Percentiles rank a stretch among this genome's conserved stretches.
Conservation (phyloP, 2,329 filamentous ascomycete species). For the Aspergillus sp. region DNA sequence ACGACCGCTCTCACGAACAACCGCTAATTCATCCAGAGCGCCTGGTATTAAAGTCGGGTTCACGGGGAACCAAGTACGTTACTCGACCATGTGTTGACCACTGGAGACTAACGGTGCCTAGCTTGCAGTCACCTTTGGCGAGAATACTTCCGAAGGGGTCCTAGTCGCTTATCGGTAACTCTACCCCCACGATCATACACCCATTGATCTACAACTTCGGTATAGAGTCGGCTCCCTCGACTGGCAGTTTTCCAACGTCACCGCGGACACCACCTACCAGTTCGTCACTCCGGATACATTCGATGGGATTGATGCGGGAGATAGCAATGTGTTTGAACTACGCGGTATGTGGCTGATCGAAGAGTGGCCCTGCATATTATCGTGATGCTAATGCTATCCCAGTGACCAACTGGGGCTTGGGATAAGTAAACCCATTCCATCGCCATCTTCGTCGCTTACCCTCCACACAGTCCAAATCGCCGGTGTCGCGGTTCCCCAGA, state of each 20-base stretch:
- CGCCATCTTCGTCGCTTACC: slow-evolving; percentile 13
- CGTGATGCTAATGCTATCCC: background rate
- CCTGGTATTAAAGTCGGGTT: background rate
- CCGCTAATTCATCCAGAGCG: background rate
- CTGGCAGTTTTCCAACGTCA: background rate
- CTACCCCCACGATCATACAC: background rate
- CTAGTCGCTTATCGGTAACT: background rate
- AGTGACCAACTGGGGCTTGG: slow-evolving; percentile 50
- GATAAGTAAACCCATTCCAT: slow-evolving; percentile 31
- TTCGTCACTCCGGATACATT: background rate
- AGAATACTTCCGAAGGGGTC: background rate
- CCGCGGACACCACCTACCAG: background rate
- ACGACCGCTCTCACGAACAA: background rate
- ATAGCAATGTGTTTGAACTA: background rate
- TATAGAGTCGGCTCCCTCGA: background rate
- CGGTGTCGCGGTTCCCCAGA: slow-evolving; percentile 49
- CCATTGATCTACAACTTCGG: background rate
- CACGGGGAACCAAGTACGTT: background rate
- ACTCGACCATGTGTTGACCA: background rate
- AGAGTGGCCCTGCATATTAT: too few species aligned
- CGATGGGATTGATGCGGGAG: background rate
- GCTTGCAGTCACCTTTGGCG: background rate
- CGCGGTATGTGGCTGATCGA: background rate
- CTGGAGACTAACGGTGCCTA: background rate
- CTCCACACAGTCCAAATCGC: slow-evolving; percentile 51